These are phyloP conservation scores for Brassica hybrid DNA, from an alignment of 441 rosid species.

Conservation along the genomic window DNA sequence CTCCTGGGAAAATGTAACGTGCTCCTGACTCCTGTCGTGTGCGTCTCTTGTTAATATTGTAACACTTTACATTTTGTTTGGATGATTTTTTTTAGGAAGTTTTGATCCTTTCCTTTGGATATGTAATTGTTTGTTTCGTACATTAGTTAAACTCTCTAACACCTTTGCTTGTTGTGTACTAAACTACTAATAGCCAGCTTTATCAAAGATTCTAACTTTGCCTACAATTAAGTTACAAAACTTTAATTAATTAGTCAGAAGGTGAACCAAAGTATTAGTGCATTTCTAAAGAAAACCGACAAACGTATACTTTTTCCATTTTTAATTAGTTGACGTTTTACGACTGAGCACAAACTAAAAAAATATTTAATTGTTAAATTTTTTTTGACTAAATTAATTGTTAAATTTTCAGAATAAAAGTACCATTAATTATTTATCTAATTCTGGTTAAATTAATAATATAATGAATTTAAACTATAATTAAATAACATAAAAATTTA, in stretches of 20 bases:
- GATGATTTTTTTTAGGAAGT: background rate
- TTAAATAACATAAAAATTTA: too few species aligned
- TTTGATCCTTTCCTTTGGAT: background rate
- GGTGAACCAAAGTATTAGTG: background rate
- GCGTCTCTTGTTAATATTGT: constrained; percentile 4
- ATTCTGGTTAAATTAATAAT: too few species aligned
- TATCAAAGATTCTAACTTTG: constrained; percentile 3
- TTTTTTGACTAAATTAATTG: too few species aligned
- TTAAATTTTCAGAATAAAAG: background rate
- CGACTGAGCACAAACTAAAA: background rate
- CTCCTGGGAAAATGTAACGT: constrained; percentile 26
- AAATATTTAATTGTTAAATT: too few species aligned
- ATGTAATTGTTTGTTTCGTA: constrained; percentile 26
- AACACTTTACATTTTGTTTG: constrained; percentile 18
- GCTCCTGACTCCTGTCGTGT: constrained; percentile 13
- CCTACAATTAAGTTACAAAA: background rate
- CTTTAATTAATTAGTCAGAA: background rate
- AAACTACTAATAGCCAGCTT: background rate
- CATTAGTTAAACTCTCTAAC: constrained; percentile 17
- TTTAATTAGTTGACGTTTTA: background rate
- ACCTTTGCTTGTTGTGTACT: background rate
- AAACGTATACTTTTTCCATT: background rate
- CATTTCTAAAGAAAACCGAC: background rate
- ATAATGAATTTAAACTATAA: too few species aligned
- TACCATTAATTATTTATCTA: background rate